These are phyloP conservation scores for Penicillium egyptiacum DNA, from an alignment of 495 filamentous ascomycete genomes.

Conservation along the genomic window DNA sequence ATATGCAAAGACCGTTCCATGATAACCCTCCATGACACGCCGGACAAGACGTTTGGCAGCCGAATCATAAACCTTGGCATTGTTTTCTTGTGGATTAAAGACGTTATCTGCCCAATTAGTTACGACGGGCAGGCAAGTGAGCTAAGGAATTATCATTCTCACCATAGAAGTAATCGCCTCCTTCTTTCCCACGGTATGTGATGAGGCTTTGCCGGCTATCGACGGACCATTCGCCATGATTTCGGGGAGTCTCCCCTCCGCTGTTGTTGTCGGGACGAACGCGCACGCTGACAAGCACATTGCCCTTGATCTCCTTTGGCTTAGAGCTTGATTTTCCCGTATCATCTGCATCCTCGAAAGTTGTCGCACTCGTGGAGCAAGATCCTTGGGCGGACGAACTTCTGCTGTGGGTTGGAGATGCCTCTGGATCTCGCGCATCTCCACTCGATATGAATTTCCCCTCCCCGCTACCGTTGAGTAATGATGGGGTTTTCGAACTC, in stretches of 20 bases:
- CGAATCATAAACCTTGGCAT: constrained; percentile 89
- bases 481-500: constrained; percentile 61
- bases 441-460: constrained; percentile 64
- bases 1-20: constrained; percentile 97
- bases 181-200: constrained; percentile 81
- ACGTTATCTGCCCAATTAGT: constrained; percentile 73
- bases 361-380: constrained; percentile 85
- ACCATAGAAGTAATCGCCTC: constrained; percentile 93
- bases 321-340: constrained; percentile 38
- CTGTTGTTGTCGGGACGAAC: constrained; percentile 75
- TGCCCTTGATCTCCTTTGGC: constrained; percentile 75
- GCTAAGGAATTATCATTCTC: constrained; percentile 27
- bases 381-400: constrained; percentile 89
- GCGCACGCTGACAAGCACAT: constrained; percentile 93
- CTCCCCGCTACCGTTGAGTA: constrained; percentile 78
- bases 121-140: neutral
- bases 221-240: constrained; percentile 87
- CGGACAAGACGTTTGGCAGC: constrained; percentile 91
- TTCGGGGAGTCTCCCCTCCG: constrained; percentile 55
- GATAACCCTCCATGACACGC: constrained; percentile 98
- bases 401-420: constrained; percentile 81
- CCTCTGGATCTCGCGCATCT: constrained; percentile 65
- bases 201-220: constrained; percentile 82
- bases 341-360: constrained; percentile 66
- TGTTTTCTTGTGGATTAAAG: constrained; percentile 88